phyloP scores from a whole-genome alignment of 352 stramenopile genomes.

The Globisporangium rhizosaccharum region DNA sequence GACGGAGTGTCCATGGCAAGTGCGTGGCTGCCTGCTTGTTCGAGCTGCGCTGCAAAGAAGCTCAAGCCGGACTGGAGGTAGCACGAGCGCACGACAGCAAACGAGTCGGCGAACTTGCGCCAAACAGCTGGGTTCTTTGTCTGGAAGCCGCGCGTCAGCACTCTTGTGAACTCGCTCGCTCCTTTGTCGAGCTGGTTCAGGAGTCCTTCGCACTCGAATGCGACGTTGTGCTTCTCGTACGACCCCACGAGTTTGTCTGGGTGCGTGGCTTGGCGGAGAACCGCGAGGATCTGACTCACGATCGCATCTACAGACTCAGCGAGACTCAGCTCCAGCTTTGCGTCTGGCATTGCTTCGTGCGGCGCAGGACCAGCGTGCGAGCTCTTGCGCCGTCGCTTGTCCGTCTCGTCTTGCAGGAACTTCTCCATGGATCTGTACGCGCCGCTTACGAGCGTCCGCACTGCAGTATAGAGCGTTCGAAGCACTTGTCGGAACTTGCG shows the following conservation, averaged over 20 bases:
- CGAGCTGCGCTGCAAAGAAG: background rate
- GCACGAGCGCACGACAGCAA: conserved; percentile 1
- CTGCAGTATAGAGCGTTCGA: background rate
- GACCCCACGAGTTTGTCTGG: conserved; percentile 18
- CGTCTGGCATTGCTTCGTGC: background rate
- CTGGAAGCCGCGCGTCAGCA: background rate
- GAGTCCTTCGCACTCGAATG: conserved; percentile 12
- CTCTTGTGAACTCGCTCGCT: background rate
- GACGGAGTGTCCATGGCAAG: background rate
- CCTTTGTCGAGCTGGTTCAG: conserved; percentile 14
- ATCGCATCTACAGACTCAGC: background rate
- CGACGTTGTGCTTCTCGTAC: conserved; percentile 17
- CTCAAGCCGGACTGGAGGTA: background rate
- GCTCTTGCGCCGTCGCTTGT: no score
- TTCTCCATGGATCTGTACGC: no score
- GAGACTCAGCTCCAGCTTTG: background rate
- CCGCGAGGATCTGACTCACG: conserved; percentile 3
- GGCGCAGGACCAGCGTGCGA: background rate
- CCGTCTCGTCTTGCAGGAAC: no score
- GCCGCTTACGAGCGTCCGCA: background rate
- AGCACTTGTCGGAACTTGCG: background rate
- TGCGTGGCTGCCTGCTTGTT: background rate
- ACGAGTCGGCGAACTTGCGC: background rate
- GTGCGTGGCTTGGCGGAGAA: conserved; percentile 16
- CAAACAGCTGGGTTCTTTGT: conserved; percentile 1